phyloP scores from a whole-genome alignment of 2,329 filamentous ascomycete genomes.

The Trichoderma hamatum region DNA sequence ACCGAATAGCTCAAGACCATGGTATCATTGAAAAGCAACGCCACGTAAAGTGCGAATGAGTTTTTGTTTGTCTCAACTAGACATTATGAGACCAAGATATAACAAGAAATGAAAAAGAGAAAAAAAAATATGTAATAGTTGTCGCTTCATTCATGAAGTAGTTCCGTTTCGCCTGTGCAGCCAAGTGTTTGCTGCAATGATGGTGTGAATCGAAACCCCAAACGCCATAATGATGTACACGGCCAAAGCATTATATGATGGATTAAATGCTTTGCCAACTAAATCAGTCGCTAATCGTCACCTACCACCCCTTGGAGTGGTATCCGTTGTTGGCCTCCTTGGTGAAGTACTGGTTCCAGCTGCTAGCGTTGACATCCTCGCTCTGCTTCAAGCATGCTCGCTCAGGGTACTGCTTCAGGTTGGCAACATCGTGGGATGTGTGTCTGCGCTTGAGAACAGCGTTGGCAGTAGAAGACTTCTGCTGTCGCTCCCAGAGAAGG shows the following conservation, averaged over 20 bases:
- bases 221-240: conserved; percentile 25
- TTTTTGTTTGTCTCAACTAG: conserved; percentile 20
- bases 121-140: background rate
- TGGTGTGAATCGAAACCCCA: conserved; percentile 19
- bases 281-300: background rate
- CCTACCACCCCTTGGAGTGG: conserved; percentile 49
- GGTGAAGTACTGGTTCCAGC: conserved; percentile 85
- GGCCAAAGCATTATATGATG: conserved; percentile 10
- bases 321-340: conserved; percentile 65
- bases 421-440: conserved; percentile 87
- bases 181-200: conserved; percentile 17
- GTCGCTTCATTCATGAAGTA: conserved; percentile 24
- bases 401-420: conserved; percentile 80
- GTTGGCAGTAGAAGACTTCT: conserved; percentile 87
- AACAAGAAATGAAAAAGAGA: conserved; percentile 11
- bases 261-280: conserved; percentile 19
- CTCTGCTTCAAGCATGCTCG: conserved; percentile 61
- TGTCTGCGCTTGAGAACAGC: conserved; percentile 88
- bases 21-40: conserved; percentile 29
- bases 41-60: conserved; percentile 25
- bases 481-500: conserved; percentile 91
- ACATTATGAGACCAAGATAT: conserved; percentile 26
- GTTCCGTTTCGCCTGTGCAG: conserved; percentile 25
- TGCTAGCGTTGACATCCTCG: conserved; percentile 67
- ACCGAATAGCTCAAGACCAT: conserved; percentile 26